Conservation (phyloP, 1,284 basidiomycete genomes). For the Ceratobasidium sp. region DNA sequence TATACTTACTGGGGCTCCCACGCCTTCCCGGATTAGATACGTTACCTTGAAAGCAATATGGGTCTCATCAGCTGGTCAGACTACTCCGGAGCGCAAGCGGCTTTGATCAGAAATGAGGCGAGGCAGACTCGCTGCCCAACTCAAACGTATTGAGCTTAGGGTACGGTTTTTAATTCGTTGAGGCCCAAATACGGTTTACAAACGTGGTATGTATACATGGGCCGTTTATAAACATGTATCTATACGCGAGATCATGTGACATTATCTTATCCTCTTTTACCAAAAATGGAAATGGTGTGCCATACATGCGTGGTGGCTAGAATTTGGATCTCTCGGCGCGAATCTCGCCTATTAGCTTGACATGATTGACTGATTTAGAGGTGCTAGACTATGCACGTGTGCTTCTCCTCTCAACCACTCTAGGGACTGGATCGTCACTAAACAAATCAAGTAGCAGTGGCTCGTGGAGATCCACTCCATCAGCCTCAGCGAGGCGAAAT, state of each 20-base stretch:
- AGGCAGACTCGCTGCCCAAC: no score
- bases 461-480: constrained; percentile 1
- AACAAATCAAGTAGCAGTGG: constrained; percentile 22
- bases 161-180: background rate
- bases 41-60: no score
- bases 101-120: no score
- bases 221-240: constrained; percentile 3
- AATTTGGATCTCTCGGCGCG: background rate
- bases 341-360: no score
- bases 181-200: background rate
- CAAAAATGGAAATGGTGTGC: background rate
- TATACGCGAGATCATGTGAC: background rate
- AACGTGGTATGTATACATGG: background rate
- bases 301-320: background rate
- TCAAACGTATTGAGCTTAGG: no score
- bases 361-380: background rate
- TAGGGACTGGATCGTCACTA: constrained; percentile 19
- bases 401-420: background rate
- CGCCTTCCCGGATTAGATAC: no score
- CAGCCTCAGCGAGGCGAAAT: constrained; percentile 3
- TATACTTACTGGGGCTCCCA: no score
- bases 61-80: no score
- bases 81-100: no score
- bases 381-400: background rate
- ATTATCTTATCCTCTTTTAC: no score